These are phyloP conservation scores for Amylocarpus encephaloides DNA, from an alignment of 2,329 filamentous ascomycete genomes.

Conservation along the genomic window DNA sequence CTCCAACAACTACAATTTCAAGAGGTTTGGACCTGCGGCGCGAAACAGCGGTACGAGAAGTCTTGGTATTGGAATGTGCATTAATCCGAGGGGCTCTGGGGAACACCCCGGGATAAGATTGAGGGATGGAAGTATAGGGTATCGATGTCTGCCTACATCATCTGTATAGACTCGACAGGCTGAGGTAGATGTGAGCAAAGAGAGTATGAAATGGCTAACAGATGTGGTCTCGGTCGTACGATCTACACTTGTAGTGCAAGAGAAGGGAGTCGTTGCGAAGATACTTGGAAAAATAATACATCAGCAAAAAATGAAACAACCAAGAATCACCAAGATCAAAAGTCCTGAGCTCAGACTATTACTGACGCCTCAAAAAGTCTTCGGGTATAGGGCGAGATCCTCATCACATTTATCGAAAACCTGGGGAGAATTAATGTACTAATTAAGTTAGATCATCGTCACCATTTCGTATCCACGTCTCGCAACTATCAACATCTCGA, in stretches of 20 bases:
- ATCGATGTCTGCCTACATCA: too few species aligned
- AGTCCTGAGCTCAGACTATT: too few species aligned
- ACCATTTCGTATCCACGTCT: background rate
- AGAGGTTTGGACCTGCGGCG: background rate
- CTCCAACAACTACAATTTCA: too few species aligned
- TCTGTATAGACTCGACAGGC: too few species aligned
- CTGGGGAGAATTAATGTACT: conserved; percentile 1
- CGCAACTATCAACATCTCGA: conserved; percentile 21
- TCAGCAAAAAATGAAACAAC: too few species aligned
- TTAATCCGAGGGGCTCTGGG: background rate
- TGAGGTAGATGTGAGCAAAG: too few species aligned
- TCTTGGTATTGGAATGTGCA: background rate
- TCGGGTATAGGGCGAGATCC: background rate
- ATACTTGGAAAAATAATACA: too few species aligned
- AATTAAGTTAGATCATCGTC: background rate
- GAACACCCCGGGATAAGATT: background rate
- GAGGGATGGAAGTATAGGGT: too few species aligned
- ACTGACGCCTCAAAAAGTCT: background rate
- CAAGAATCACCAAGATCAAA: background rate
- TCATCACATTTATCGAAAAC: background rate
- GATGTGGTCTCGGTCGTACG: too few species aligned
- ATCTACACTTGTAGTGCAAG: too few species aligned
- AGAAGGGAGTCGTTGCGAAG: too few species aligned
- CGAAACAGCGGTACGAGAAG: background rate
- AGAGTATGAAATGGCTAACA: too few species aligned